Evolutionary conservation across 2,329 filamentous ascomycete species (phyloP), one percentile per base, ranked within the genome.

Genomic region (Tolypocladium pustulatum): DNA sequence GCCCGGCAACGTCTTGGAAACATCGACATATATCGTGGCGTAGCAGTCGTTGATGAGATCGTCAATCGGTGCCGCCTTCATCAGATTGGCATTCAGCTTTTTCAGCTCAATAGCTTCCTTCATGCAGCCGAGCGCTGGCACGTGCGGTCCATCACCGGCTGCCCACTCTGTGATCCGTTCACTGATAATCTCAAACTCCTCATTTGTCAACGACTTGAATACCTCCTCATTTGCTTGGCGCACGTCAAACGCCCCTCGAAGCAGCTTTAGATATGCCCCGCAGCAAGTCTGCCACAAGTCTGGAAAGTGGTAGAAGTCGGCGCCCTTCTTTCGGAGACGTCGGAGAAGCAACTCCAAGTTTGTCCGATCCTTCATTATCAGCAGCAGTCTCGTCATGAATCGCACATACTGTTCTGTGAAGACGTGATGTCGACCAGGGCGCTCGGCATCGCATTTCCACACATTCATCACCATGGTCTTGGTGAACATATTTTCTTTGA

Each of bases 381-480:
- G 83, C 8, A 96, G 78, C 9, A 96, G 77, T 58, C 82, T 80
- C 15, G 90, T 84, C 72, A 95, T 90, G 68, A 94, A 94, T 22
- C 86, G 85, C 1, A 91, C 88, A 67, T 97, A 97, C 62, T 89
- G 86, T 55, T 90, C 86, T 0, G 91, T 96, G 70, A 94, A 97
- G 41, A 96, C 91, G 67, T 96, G 94, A 70, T 97, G 92, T 22
- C 92, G 84, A 0, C 92, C 92, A 0, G 91, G 80, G 2, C 82
- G 78, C 66, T 97, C 92, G 54, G 89, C 86, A 64, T 96, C 92
- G 41, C 92, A 94, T 65, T 92, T 93, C 92, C 92, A 97, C 4
- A 97, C 91, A 68, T 95, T 93, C 71, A 96, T 86, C 1, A 89
- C 87, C 87, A 96, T 96, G 0, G 91, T 96, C 75, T 96, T 96